Evolutionary conservation across 2,329 filamentous ascomycete species (phyloP).

Genomic region (Plenodomus lindquistii): DNA sequence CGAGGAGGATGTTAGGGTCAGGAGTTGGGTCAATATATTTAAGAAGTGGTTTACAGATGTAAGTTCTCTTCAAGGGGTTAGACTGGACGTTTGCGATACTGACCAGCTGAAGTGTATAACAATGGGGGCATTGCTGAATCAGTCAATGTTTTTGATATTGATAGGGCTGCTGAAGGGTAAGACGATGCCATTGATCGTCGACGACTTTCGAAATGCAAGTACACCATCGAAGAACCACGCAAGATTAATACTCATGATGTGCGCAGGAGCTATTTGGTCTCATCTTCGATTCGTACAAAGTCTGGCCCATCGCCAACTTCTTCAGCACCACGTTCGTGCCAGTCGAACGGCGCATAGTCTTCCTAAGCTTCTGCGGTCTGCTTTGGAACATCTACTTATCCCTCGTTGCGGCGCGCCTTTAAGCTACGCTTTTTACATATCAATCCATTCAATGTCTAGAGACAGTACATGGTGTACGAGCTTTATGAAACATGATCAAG

Average conservation of each 20-base stretch:
- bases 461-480: not conserved
- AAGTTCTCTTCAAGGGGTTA: not conserved
- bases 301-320: slow-evolving; percentile 74
- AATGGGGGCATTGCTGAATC: slow-evolving; percentile 67
- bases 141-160: slow-evolving; percentile 64
- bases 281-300: slow-evolving; percentile 66
- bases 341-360: slow-evolving; percentile 69
- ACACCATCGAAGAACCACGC: slow-evolving; percentile 14
- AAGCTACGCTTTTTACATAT: slow-evolving; percentile 6
- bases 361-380: slow-evolving; percentile 73
- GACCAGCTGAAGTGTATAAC: slow-evolving; percentile 55
- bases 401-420: slow-evolving; percentile 54
- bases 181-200: slow-evolving; percentile 31
- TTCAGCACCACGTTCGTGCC: slow-evolving; percentile 73
- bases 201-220: slow-evolving; percentile 46
- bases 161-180: slow-evolving; percentile 56
- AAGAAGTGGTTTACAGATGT: slow-evolving; percentile 68
- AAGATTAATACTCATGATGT: slow-evolving; percentile 7
- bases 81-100: too few species aligned
- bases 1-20: slow-evolving; percentile 35
- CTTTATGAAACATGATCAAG: not conserved
- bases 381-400: slow-evolving; percentile 77
- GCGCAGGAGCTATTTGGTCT: slow-evolving; percentile 36
- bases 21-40: slow-evolving; percentile 61
- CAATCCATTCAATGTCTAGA: not conserved